Evolutionary conservation across 2,329 filamentous ascomycete genomes (phyloP).

Genomic region (Sarocladium oryzae): DNA sequence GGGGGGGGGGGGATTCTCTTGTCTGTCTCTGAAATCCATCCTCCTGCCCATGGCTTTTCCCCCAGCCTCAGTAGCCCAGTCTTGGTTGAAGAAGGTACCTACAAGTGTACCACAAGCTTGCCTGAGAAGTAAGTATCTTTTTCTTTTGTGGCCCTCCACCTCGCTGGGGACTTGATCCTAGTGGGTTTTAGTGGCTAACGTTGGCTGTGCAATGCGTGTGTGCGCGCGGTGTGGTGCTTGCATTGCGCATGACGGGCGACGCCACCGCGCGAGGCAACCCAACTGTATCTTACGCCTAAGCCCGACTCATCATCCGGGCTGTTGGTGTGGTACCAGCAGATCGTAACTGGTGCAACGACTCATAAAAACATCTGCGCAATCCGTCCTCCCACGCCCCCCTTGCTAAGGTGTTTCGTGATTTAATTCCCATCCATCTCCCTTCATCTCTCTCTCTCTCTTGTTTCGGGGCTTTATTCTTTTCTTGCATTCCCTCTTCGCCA

Average conservation of each 20-base stretch:
- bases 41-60: too few relatives aligned
- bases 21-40: too few relatives aligned
- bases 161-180: too few relatives aligned
- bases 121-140: background rate
- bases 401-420: conserved; percentile 4
- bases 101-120: background rate
- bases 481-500: background rate
- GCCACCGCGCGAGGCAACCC: background rate
- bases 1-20: too few relatives aligned
- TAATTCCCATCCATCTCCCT: background rate
- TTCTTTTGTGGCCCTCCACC: too few relatives aligned
- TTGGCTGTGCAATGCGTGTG: too few relatives aligned
- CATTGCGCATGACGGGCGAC: too few relatives aligned
- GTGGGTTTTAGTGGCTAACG: too few relatives aligned
- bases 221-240: too few relatives aligned
- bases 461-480: background rate
- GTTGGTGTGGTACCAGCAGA: too few relatives aligned
- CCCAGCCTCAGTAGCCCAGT: conserved; percentile 9
- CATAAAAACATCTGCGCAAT: conserved; percentile 8
- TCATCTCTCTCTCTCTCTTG: background rate
- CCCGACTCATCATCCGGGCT: too few relatives aligned
- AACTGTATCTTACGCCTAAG: background rate
- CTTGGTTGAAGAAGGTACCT: conserved; percentile 2
- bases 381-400: too few relatives aligned
- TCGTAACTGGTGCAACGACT: conserved; percentile 1